Conservation (phyloP, 2,329 filamentous ascomycete species). For the Alternaria alternata region DNA sequence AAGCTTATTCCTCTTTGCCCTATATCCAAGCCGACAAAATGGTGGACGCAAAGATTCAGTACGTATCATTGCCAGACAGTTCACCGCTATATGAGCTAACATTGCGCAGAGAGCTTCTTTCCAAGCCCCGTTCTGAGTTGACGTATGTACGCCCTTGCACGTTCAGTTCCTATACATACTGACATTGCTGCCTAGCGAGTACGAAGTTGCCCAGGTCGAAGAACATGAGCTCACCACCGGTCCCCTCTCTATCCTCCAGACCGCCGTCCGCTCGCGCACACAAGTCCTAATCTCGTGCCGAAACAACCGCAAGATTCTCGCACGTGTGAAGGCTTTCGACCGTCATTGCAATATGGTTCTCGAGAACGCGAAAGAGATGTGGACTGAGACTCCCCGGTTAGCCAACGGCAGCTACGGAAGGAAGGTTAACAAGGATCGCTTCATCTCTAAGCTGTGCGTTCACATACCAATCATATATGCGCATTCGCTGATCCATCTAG, state of each 20-base stretch:
- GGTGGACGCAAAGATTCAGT: constrained; percentile 57
- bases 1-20: background rate
- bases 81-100: constrained; percentile 29
- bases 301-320: constrained; percentile 97
- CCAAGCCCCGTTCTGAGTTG: constrained; percentile 87
- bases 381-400: constrained; percentile 89
- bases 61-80: constrained; percentile 20
- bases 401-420: constrained; percentile 87
- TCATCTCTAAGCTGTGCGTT: constrained; percentile 94
- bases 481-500: constrained; percentile 54
- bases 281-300: constrained; percentile 97
- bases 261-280: constrained; percentile 90
- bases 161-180: constrained; percentile 19
- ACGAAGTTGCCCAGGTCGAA: constrained; percentile 84
- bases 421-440: constrained; percentile 95
- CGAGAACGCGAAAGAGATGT: constrained; percentile 99
- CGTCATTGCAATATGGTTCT: constrained; percentile 99
- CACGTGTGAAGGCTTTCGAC: constrained; percentile 97
- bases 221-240: constrained; percentile 82
- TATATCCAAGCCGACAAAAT: constrained; percentile 21
- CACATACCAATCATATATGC: background rate
- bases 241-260: constrained; percentile 92
- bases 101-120: constrained; percentile 78
- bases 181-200: constrained; percentile 69
- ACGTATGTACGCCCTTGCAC: constrained; percentile 69